A percentile compares a stretch with the other conserved stretches of the same genome.
These are phyloP conservation scores for Ammopiptanthus mongolicus DNA, from an alignment of 306 rosid genomes.

Conservation along the genomic window DNA sequence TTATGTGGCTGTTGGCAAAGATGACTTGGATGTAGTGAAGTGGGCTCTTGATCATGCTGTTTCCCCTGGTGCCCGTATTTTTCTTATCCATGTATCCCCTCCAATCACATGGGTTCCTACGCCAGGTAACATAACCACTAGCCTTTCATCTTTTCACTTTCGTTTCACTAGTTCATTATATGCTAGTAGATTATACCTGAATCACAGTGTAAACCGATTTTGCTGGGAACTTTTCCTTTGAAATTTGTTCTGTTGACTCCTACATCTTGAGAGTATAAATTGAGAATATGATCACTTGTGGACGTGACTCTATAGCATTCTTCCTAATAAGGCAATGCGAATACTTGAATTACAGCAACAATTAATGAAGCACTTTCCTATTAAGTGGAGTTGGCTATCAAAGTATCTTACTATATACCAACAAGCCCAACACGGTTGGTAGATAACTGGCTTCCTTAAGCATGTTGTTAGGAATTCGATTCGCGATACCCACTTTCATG, in stretches of 20 bases:
- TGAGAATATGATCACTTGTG: neutral
- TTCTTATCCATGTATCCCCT: slow-evolving; percentile 71
- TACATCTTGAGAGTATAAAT: neutral
- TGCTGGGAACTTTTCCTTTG: neutral
- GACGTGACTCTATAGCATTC: neutral
- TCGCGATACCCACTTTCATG: too few relatives aligned
- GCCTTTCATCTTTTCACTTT: neutral
- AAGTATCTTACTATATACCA: too few relatives aligned
- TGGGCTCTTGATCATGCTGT: slow-evolving; percentile 74
- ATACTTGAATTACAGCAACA: neutral
- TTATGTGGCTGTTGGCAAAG: slow-evolving; percentile 73
- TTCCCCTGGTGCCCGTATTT: slow-evolving; percentile 50
- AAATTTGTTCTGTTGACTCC: neutral
- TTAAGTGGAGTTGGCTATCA: too few relatives aligned
- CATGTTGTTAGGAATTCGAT: too few relatives aligned
- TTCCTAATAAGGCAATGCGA: neutral
- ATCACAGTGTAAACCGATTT: neutral
- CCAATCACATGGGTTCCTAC: slow-evolving; percentile 62
- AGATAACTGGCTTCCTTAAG: too few relatives aligned
- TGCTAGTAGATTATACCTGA: neutral
- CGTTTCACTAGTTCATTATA: neutral
- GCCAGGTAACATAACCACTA: slow-evolving; percentile 55
- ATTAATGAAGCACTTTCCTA: too few relatives aligned
- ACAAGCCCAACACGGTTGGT: too few relatives aligned
- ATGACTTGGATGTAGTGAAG: slow-evolving; percentile 58